Base-by-base conservation (phyloP, 2,329 filamentous ascomycete species). In the Ophiostoma sp. region DNA sequence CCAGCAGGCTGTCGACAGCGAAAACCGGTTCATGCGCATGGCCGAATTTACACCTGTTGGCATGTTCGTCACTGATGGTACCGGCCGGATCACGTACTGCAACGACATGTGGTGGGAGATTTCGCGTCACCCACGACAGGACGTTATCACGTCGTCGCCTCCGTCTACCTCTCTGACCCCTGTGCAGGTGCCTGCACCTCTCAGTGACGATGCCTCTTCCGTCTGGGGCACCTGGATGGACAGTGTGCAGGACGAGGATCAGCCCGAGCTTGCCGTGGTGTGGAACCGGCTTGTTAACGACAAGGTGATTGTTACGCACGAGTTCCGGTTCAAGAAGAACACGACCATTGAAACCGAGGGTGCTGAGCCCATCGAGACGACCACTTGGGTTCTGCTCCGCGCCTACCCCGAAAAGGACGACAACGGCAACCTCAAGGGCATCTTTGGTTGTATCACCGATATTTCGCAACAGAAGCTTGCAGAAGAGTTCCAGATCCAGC, bases 401-500 rank as follows among this genome's bases (percentile, higher is more conserved):
- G 92, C 91, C 0, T 94, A 92, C 76, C 92, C 92, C 0, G 92
- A 95, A 77, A 91, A 88, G 78, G 86, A 91, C 75, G 82, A 85
- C 0, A n/a, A n/a, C 36, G 92, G 91, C 3, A 83, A 84, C 36
- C 85, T 94, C 70, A 93, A 93, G 82, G 89, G 90, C 75, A 91
- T 94, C 2, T 94, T 95, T 77, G 92, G 92, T 70, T 92, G 90
- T 78, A 91, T 97, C 70, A 95, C 93, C 0, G 93, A 97, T 78
- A 97, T 97, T 76, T 94, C 92, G 22, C 89, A 92, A 71, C 93
- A 96, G 79, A 97, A 97, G 80, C 91, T 91, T 85, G 93, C 93
- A 0, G 93, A 97, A 80, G 90, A 91, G 64, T 89, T 94, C 45
- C 93, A 97, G 80, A 93, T 88, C 77, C 87, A 90, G 61, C 90